phyloP scores from a whole-genome alignment of 805 yeast species.

The Yarrowia bubula region DNA sequence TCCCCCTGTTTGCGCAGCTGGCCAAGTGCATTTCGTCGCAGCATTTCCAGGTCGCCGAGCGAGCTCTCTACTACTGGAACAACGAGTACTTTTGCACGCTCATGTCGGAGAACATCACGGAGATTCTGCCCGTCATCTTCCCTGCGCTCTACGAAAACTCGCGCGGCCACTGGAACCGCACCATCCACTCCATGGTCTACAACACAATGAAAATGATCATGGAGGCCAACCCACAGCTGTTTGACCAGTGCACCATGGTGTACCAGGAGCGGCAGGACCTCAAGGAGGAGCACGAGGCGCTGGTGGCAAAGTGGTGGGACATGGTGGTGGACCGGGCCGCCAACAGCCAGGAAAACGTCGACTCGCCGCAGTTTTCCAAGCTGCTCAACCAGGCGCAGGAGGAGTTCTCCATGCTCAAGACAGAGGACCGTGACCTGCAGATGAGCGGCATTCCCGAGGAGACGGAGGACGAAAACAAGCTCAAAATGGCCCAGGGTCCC shows the following conservation, averaged over 20 bases:
- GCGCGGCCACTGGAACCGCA: conserved; percentile 84
- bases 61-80: conserved; percentile 90
- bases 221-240: conserved; percentile 87
- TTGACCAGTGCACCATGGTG: conserved; percentile 87
- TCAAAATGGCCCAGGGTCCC: background rate
- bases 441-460: conserved; percentile 24
- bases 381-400: conserved; percentile 23
- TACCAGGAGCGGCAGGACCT: conserved; percentile 79
- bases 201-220: conserved; percentile 87
- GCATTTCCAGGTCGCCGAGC: conserved; percentile 96
- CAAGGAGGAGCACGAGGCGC: conserved; percentile 57
- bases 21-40: conserved; percentile 92
- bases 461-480: background rate
- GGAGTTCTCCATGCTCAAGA: conserved; percentile 23
- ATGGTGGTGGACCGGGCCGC: conserved; percentile 44
- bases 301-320: conserved; percentile 59
- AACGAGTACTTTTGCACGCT: conserved; percentile 89
- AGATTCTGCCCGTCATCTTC: conserved; percentile 86
- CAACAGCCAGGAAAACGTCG: conserved; percentile 15
- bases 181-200: conserved; percentile 86
- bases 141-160: conserved; percentile 86
- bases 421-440: conserved; percentile 6
- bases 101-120: conserved; percentile 85
- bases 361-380: conserved; percentile 25
- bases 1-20: conserved; percentile 89